Evolutionary conservation across 2,329 filamentous ascomycete genomes (phyloP).

Genomic region (Beauveria varroae): DNA sequence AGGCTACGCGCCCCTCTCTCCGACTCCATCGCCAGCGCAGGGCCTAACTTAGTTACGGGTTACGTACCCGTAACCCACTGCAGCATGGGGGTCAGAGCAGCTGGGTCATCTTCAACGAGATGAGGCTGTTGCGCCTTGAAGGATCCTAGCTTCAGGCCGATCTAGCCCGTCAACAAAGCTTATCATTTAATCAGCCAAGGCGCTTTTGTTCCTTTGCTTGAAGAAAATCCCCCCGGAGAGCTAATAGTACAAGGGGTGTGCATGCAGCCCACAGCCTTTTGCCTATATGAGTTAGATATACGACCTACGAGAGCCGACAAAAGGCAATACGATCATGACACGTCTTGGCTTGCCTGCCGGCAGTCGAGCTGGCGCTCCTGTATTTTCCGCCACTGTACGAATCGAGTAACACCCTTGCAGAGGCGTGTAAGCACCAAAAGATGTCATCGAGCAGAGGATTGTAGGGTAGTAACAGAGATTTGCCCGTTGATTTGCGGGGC

Average conservation of each 20-base stretch:
- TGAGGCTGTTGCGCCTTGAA: constrained; percentile 7
- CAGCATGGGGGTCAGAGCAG: neutral
- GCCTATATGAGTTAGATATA: neutral
- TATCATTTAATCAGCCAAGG: constrained; percentile 7
- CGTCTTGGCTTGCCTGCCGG: neutral
- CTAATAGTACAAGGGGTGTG: neutral
- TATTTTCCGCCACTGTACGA: neutral
- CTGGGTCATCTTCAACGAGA: neutral
- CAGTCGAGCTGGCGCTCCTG: neutral
- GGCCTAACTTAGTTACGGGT: neutral
- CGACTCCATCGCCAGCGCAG: neutral
- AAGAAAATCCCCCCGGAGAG: neutral
- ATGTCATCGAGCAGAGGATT: neutral
- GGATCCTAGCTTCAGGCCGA: constrained; percentile 1
- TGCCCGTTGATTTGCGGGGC: neutral
- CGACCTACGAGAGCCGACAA: neutral
- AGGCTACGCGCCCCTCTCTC: neutral
- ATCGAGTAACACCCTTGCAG: neutral
- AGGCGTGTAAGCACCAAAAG: neutral
- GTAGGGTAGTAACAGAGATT: neutral
- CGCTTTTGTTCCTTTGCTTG: neutral
- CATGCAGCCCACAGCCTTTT: neutral
- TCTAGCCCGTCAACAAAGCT: neutral
- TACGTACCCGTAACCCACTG: neutral
- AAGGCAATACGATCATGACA: neutral